Base-by-base conservation (phyloP, 768 basidiomycete species). In the Lactifluus volemus region DNA sequence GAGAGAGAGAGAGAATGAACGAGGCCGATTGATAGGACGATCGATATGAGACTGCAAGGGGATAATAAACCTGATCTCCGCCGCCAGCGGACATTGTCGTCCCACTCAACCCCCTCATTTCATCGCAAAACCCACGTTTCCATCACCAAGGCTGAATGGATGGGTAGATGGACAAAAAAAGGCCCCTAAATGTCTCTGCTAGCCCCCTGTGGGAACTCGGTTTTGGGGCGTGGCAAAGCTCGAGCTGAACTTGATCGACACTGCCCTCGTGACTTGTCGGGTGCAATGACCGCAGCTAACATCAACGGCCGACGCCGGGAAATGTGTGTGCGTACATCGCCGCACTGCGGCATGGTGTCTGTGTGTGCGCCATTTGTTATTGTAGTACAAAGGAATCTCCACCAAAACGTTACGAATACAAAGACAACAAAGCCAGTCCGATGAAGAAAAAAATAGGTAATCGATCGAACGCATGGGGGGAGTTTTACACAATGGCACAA, bases 331-430 rank as follows among this genome's bases (percentile, higher is more conserved):
- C 6, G 9, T 19, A 15, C 15, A 9, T 44, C 54, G 32, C 44
- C n/a, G 42, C 39, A 42, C 30, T 25, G 25, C 25, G 25, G 25
- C 25, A 25, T 25, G 25, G 1, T 25, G 25, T 25, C 1, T 15
- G 17, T 3, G 42, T 30, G 30, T 11, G 12, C 21, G 36, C 25
- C 48, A 50, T 50, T 41, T n/a, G 19, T 21, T 19, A 25, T 9
- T 47, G 45, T 14, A 14, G 32, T 58, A 58, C 57, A 58, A 47
- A 34, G 12, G 34, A 25, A 34, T 30, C 15, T 44, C 49, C 49
- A 58, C 49, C 30, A 44, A 44, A 25, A 34, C 49, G 41, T 58
- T 51, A 25, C 39, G 49, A 51, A 34, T 59, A 59, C 58, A 59
- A 36, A 15, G 47, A 56, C 30, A 36, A 55, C 38, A 55, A 34